Conservation (phyloP, 768 basidiomycete genomes). For the Podaxis sp. region DNA sequence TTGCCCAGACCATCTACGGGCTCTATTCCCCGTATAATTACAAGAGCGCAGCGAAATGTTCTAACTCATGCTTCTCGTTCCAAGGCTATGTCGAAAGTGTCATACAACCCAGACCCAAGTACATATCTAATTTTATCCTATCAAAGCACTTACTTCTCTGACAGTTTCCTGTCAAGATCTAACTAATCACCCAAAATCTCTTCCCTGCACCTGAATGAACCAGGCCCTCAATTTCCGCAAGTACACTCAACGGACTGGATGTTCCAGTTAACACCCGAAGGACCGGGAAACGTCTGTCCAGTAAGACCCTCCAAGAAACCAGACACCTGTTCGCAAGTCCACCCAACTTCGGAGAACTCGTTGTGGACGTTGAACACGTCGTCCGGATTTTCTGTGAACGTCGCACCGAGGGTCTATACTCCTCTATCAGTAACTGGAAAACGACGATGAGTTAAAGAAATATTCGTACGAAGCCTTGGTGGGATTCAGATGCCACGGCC, state of each 20-base stretch:
- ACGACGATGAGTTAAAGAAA: background rate
- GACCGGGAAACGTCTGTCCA: background rate
- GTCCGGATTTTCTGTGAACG: slow-evolving; percentile 2
- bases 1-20: background rate
- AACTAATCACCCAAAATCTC: too few relatives aligned
- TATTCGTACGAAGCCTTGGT: background rate
- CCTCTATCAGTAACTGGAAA: background rate
- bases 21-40: background rate
- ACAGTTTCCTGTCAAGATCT: too few relatives aligned
- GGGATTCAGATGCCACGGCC: background rate
- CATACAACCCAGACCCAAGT: too few relatives aligned
- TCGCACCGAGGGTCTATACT: background rate
- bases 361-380: slow-evolving; percentile 6
- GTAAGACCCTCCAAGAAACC: slow-evolving; percentile 2
- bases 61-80: background rate
- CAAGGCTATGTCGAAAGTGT: background rate
- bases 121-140: too few relatives aligned
- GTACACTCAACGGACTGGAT: slow-evolving; percentile 2
- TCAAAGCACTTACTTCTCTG: too few relatives aligned
- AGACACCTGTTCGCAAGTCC: background rate
- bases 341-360: background rate
- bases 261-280: slow-evolving; percentile 4
- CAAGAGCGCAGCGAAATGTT: background rate
- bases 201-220: too few relatives aligned
- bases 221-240: background rate